These are phyloP conservation scores for Lentinula boryana DNA, from an alignment of 768 basidiomycete genomes.

Conservation along the genomic window DNA sequence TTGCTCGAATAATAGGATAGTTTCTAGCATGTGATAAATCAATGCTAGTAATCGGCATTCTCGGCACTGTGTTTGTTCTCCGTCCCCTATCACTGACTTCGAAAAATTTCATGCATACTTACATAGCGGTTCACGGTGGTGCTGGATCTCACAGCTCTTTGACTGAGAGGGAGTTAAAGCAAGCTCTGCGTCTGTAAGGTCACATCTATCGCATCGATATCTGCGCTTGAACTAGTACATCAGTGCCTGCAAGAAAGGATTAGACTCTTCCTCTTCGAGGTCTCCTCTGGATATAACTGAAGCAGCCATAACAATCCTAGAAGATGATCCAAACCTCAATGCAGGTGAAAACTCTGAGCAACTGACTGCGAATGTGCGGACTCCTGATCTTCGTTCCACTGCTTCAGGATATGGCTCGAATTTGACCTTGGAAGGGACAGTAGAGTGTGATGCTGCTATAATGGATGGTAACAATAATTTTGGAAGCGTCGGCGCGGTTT, in stretches of 20 bases:
- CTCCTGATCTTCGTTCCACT: slow-evolving; percentile 1
- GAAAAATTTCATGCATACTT: slow-evolving; percentile 27
- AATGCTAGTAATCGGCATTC: not conserved
- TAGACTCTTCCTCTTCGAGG: slow-evolving; percentile 16
- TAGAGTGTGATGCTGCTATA: slow-evolving; percentile 80
- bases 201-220: not conserved
- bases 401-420: slow-evolving; percentile 69
- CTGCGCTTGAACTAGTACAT: not conserved
- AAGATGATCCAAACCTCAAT: slow-evolving; percentile 64
- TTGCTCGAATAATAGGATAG: not conserved
- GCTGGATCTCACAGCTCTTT: slow-evolving; percentile 57
- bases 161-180: slow-evolving; percentile 48
- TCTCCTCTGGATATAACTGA: slow-evolving; percentile 43
- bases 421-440: slow-evolving; percentile 63
- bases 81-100: slow-evolving; percentile 15
- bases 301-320: slow-evolving; percentile 49
- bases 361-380: not conserved
- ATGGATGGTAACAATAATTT: slow-evolving; percentile 49
- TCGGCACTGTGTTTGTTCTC: not conserved
- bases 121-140: slow-evolving; percentile 71
- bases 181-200: slow-evolving; percentile 48
- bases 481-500: slow-evolving; percentile 69
- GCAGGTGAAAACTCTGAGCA: slow-evolving; percentile 41
- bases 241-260: slow-evolving; percentile 49
- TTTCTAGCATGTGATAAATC: slow-evolving; percentile 26